Percentiles rank a stretch among this genome's conserved stretches.
Evolutionary conservation across 163 green algal genomes (phyloP).

Genomic region (Scenedesmus sp.): DNA sequence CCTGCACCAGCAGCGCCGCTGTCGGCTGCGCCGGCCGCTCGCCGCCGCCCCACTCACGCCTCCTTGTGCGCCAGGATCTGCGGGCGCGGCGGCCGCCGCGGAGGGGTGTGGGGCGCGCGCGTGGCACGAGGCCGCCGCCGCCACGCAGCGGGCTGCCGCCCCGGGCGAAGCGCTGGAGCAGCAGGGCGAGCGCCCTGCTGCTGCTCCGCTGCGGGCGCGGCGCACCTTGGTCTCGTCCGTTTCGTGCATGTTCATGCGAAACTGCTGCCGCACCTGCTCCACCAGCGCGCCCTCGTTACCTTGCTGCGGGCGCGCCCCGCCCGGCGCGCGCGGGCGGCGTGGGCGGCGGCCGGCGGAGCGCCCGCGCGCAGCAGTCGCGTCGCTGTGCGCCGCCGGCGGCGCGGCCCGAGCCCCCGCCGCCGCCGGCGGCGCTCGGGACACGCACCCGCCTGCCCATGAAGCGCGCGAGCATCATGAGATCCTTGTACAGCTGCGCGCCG

Average conservation of each 20-base stretch:
- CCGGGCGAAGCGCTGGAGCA: too few species aligned
- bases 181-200: background rate
- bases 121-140: too few species aligned
- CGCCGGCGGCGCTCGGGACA: background rate
- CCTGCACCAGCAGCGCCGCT: too few species aligned
- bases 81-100: too few species aligned
- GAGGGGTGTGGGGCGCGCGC: too few species aligned
- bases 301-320: slow-evolving; percentile 49
- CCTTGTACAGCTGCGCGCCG: slow-evolving; percentile 64
- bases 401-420: background rate
- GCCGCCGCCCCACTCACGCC: background rate
- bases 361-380: too few species aligned
- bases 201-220: too few species aligned
- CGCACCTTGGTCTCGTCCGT: slow-evolving; percentile 58
- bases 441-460: slow-evolving; percentile 59
- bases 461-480: slow-evolving; percentile 59
- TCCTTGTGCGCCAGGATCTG: slow-evolving; percentile 1
- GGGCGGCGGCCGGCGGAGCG: background rate
- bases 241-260: slow-evolving; percentile 62
- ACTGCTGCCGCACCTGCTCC: slow-evolving; percentile 57
- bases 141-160: too few species aligned
- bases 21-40: too few species aligned
- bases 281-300: slow-evolving; percentile 55
- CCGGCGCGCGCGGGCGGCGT: background rate
- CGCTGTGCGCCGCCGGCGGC: background rate